phyloP scores from a whole-genome alignment of 805 yeast species.

The Saturnispora silvae region DNA sequence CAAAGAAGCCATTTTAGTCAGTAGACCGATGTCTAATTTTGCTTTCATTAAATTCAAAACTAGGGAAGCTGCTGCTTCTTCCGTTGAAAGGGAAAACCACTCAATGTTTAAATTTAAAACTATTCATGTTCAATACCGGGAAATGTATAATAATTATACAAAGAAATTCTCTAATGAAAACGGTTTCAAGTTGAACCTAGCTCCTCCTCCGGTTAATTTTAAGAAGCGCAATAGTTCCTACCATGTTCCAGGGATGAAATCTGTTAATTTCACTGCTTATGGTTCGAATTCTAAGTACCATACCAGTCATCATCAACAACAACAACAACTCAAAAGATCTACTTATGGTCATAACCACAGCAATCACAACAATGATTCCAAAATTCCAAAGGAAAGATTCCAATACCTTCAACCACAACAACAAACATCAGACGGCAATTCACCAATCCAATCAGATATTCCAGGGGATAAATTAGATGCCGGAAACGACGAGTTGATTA shows the following conservation, averaged over 20 bases:
- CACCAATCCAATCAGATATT: too few relatives aligned
- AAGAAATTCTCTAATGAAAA: constrained; percentile 21
- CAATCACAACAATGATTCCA: not conserved
- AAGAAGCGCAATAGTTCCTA: constrained; percentile 25
- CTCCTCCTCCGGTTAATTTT: constrained; percentile 75
- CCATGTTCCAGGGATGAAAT: constrained; percentile 2
- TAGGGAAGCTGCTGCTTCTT: constrained; percentile 73
- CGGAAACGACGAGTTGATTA: constrained; percentile 7
- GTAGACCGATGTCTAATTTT: constrained; percentile 43
- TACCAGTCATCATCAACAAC: too few relatives aligned
- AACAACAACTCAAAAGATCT: too few relatives aligned
- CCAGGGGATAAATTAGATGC: too few relatives aligned
- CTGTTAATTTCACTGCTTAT: constrained; percentile 8
- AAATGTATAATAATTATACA: constrained; percentile 34
- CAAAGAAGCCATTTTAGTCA: constrained; percentile 42
- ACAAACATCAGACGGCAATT: too few relatives aligned
- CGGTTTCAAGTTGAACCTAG: constrained; percentile 32
- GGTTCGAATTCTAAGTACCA: not conserved
- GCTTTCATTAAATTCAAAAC: constrained; percentile 61
- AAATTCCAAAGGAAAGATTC: too few relatives aligned
- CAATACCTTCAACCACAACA: too few relatives aligned
- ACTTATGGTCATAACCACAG: too few relatives aligned
- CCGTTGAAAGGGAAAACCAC: constrained; percentile 80
- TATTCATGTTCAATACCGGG: constrained; percentile 79
- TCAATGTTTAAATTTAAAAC: constrained; percentile 61